Conservation (phyloP, 1,284 basidiomycete species). For the Tylopilus sp. region DNA sequence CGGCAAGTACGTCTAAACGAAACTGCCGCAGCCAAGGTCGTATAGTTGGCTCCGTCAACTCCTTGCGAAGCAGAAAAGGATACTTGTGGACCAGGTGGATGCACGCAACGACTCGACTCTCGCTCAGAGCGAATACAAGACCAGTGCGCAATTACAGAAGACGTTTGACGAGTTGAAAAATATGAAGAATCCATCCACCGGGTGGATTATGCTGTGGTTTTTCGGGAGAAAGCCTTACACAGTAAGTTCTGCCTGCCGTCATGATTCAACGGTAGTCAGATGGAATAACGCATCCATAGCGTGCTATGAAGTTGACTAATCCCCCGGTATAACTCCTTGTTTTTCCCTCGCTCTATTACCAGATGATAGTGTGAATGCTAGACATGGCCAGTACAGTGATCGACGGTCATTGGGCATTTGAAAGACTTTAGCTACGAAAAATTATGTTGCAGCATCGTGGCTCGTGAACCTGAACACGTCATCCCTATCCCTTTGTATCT, state of each 20-base stretch:
- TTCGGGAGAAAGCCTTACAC: constrained; percentile 9
- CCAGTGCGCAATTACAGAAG: constrained; percentile 15
- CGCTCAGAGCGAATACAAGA: constrained; percentile 20
- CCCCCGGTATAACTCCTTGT: too few relatives aligned
- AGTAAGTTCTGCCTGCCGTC: constrained; percentile 14
- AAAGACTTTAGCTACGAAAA: too few relatives aligned
- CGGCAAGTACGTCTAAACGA: constrained; percentile 27
- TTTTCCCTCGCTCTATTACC: too few relatives aligned
- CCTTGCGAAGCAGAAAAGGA: constrained; percentile 25
- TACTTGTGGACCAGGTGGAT: constrained; percentile 23
- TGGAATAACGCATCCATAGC: neutral
- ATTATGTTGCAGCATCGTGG: too few relatives aligned
- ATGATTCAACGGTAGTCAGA: neutral
- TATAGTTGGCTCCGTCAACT: constrained; percentile 29
- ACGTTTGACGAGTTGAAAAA: constrained; percentile 27
- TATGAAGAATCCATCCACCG: constrained; percentile 29
- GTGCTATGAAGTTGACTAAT: constrained; percentile 5
- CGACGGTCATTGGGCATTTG: too few relatives aligned
- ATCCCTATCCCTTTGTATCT: too few relatives aligned
- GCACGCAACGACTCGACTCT: constrained; percentile 15
- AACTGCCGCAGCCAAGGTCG: constrained; percentile 31
- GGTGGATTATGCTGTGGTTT: constrained; percentile 20
- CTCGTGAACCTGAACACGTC: too few relatives aligned
- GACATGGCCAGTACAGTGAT: too few relatives aligned
- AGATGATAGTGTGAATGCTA: too few relatives aligned